A percentile compares a stretch with the other conserved stretches of the same genome.
Evolutionary conservation across 768 basidiomycete species (phyloP).

Genomic region (Boletus subparvulus): DNA sequence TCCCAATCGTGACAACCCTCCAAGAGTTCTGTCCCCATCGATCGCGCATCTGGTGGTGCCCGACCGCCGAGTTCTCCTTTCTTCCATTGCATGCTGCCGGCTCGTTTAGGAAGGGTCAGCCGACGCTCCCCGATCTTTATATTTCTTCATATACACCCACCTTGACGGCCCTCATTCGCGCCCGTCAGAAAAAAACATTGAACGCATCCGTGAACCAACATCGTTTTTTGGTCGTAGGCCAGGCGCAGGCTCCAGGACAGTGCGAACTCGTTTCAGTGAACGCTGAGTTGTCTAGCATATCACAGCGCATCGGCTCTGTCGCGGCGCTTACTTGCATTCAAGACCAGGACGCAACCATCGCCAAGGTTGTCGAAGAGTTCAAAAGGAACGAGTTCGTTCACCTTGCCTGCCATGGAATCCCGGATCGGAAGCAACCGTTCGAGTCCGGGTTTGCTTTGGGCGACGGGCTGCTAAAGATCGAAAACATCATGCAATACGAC

Average conservation of each 20-base stretch:
- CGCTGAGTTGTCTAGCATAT: not conserved
- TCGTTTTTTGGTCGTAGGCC: slow-evolving; percentile 3
- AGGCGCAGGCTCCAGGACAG: not conserved
- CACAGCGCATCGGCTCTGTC: not conserved
- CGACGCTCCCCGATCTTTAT: not conserved
- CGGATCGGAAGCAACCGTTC: slow-evolving; percentile 11
- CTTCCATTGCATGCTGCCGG: not conserved
- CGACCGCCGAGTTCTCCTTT: slow-evolving; percentile 6
- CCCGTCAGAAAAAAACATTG: not conserved
- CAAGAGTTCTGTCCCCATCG: not conserved
- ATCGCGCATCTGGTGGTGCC: slow-evolving; percentile 14
- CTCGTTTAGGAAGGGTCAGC: not conserved
- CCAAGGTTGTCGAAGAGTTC: not conserved
- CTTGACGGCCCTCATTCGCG: not conserved
- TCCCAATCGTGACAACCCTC: slow-evolving; percentile 10
- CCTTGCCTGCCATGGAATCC: slow-evolving; percentile 26
- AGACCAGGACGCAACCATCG: not conserved
- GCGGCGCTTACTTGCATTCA: not conserved
- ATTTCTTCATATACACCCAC: slow-evolving; percentile 8
- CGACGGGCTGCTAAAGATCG: not conserved
- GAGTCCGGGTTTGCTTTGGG: slow-evolving; percentile 15
- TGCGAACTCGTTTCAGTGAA: not conserved
- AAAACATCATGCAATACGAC: slow-evolving; percentile 2
- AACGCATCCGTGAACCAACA: not conserved
- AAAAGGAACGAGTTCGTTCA: not conserved